A percentile compares a stretch with the other conserved stretches of the same genome.
Conservation (phyloP, 1,284 basidiomycete species). For the Ustanciosporium gigantosporum region DNA sequence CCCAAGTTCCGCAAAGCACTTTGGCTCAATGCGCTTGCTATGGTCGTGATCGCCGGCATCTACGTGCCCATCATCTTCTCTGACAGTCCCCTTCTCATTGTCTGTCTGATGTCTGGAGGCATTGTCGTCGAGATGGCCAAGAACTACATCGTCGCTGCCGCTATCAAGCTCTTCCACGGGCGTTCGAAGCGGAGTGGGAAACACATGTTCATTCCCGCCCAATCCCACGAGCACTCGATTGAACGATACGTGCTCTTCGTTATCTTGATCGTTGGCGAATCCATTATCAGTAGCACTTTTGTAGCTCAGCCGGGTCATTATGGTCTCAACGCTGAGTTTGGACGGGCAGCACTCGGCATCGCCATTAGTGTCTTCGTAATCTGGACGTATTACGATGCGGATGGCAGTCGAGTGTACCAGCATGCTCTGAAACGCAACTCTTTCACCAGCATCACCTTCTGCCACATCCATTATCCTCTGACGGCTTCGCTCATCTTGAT, state of each 20-base stretch:
- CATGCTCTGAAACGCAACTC: constrained; percentile 58
- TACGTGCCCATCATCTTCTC: constrained; percentile 49
- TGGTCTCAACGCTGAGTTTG: constrained; percentile 40
- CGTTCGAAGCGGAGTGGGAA: constrained; percentile 28
- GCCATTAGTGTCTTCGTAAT: constrained; percentile 51
- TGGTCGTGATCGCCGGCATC: constrained; percentile 36
- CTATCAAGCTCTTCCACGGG: constrained; percentile 40
- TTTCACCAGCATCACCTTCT: constrained; percentile 52
- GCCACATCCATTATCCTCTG: constrained; percentile 57
- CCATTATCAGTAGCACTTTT: constrained; percentile 41
- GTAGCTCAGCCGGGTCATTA: constrained; percentile 16
- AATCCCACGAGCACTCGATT: constrained; percentile 50
- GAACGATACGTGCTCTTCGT: constrained; percentile 51
- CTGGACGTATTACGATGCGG: constrained; percentile 56
- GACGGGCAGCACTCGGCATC: constrained; percentile 47
- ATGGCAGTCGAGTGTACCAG: constrained; percentile 53
- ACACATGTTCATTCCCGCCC: constrained; percentile 49
- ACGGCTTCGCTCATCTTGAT: no score
- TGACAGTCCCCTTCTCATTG: constrained; percentile 20
- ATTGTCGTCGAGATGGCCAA: constrained; percentile 41
- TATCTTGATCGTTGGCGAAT: constrained; percentile 55
- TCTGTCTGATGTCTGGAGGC: constrained; percentile 38
- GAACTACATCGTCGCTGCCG: constrained; percentile 36
- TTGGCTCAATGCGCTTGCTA: constrained; percentile 42
- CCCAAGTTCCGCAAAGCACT: constrained; percentile 54